Evolutionary conservation across 2,329 filamentous ascomycete genomes (phyloP).

Genomic region (Dactylellina sp.): DNA sequence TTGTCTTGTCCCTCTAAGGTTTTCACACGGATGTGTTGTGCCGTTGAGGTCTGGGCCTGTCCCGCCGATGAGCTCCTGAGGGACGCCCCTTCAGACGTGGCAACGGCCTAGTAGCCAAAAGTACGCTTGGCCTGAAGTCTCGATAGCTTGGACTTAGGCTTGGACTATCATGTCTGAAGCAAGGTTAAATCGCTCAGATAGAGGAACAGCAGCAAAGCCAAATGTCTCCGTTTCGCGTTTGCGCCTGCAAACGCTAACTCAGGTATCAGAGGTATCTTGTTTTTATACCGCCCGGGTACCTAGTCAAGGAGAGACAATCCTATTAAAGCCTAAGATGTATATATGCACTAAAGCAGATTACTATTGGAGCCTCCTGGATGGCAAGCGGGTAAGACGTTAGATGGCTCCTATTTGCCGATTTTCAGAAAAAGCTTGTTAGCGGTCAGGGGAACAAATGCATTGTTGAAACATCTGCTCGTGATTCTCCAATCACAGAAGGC

Average conservation of each 20-base stretch:
- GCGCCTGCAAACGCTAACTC: not conserved
- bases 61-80: constrained; percentile 11
- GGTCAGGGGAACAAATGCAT: not conserved
- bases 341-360: too few relatives aligned
- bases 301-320: too few relatives aligned
- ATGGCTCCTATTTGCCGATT: too few relatives aligned
- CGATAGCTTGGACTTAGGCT: not conserved
- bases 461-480: too few relatives aligned
- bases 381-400: too few relatives aligned
- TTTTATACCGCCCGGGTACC: too few relatives aligned
- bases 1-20: not conserved
- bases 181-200: constrained; percentile 6
- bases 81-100: constrained; percentile 9
- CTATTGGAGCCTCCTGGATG: too few relatives aligned
- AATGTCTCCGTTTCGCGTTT: not conserved
- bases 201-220: not conserved
- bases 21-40: constrained; percentile 34
- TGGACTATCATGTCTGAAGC: not conserved
- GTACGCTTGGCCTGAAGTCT: not conserved
- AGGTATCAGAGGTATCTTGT: not conserved
- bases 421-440: too few relatives aligned
- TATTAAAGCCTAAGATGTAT: too few relatives aligned
- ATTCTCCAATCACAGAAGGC: not conserved
- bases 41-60: constrained; percentile 4
- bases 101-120: constrained; percentile 19